Evolutionary conservation across 2,329 filamentous ascomycete species (phyloP).

Genomic region (Herpotrichia juniperi): DNA sequence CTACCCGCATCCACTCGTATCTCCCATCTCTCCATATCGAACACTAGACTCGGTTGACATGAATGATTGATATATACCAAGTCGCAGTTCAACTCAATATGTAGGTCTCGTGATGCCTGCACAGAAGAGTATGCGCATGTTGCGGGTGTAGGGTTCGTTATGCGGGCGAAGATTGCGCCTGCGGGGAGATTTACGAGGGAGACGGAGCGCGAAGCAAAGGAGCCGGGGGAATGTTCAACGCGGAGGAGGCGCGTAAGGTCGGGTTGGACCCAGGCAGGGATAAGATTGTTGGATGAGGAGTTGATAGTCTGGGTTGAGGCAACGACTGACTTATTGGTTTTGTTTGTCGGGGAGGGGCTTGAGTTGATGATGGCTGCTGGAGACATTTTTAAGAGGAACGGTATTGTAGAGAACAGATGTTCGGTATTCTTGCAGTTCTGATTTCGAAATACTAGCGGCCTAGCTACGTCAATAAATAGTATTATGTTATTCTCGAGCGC

Average conservation of each 20-base stretch:
- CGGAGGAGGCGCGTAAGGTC: constrained; percentile 47
- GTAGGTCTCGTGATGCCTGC: constrained; percentile 54
- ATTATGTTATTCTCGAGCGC: not conserved
- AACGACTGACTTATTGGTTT: constrained; percentile 18
- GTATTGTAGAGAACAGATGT: too few species aligned
- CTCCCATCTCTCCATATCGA: constrained; percentile 57
- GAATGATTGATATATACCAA: constrained; percentile 65
- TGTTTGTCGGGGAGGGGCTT: constrained; percentile 22
- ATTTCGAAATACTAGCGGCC: not conserved
- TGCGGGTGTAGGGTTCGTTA: constrained; percentile 54
- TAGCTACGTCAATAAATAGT: not conserved
- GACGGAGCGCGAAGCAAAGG: constrained; percentile 52
- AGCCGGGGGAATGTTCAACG: constrained; percentile 46
- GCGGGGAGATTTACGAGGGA: constrained; percentile 58
- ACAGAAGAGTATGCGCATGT: constrained; percentile 59
- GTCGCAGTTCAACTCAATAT: constrained; percentile 64
- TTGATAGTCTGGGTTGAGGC: constrained; percentile 26
- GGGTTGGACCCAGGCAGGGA: constrained; percentile 44
- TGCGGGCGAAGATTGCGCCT: constrained; percentile 56
- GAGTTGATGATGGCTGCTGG: constrained; percentile 31
- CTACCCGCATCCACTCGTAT: constrained; percentile 60
- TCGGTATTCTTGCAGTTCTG: not conserved
- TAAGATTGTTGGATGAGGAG: constrained; percentile 22
- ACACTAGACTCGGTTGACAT: constrained; percentile 59
- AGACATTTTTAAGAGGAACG: constrained; percentile 27